A percentile compares a stretch with the other conserved stretches of the same genome.
Evolutionary conservation across 208 protist genomes (phyloP).

Genomic region (Trypanosoma theileri): DNA sequence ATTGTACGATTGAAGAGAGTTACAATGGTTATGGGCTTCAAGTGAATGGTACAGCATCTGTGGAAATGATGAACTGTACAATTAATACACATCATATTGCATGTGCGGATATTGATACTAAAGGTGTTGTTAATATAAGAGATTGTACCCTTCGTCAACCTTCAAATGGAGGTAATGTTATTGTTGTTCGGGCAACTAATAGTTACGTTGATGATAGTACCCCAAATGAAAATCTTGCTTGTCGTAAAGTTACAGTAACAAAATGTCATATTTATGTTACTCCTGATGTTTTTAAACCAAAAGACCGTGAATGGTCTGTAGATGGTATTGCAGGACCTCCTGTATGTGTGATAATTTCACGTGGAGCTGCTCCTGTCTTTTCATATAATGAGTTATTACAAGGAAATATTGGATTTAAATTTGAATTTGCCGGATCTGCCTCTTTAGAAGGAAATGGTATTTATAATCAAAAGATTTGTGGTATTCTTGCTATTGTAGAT

Average conservation of each 20-base stretch:
- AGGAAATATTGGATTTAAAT: slow-evolving; percentile 74
- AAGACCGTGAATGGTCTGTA: slow-evolving; percentile 22
- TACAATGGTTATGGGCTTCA: slow-evolving; percentile 65
- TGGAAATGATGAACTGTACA: slow-evolving; percentile 45
- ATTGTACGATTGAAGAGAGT: slow-evolving; percentile 74
- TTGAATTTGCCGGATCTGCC: slow-evolving; percentile 63
- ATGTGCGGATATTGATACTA: slow-evolving; percentile 75
- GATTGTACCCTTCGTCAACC: slow-evolving; percentile 68
- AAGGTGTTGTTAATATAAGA: slow-evolving; percentile 54
- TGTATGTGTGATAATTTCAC: slow-evolving; percentile 71
- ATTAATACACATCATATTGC: slow-evolving; percentile 56
- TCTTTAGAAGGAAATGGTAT: slow-evolving; percentile 73
- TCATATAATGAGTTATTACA: slow-evolving; percentile 66
- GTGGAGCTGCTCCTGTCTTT: slow-evolving; percentile 66
- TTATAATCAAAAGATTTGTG: slow-evolving; percentile 68
- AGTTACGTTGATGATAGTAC: slow-evolving; percentile 30
- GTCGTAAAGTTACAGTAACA: slow-evolving; percentile 54
- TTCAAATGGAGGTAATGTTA: slow-evolving; percentile 46
- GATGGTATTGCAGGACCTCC: slow-evolving; percentile 28
- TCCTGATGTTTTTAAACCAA: slow-evolving; percentile 22
- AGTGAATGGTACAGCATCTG: slow-evolving; percentile 60
- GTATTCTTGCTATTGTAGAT: slow-evolving; percentile 67
- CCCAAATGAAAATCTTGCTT: slow-evolving; percentile 31
- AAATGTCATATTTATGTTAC: slow-evolving; percentile 69
- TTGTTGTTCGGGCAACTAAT: slow-evolving; percentile 43